phyloP scores from a whole-genome alignment of 345 rosid genomes.

The Euclidium syriacum region DNA sequence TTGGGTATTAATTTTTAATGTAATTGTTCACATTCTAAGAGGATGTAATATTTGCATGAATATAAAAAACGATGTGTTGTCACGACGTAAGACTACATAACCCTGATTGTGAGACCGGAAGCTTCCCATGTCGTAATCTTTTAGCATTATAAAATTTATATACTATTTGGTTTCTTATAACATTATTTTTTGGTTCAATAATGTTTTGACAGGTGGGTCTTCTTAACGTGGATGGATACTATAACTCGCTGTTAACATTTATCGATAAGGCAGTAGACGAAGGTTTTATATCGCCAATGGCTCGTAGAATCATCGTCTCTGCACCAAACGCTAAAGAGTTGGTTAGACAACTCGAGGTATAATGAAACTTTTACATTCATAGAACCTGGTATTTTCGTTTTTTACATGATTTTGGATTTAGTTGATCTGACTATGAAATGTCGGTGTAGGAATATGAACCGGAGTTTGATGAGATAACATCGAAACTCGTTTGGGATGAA shows the following conservation, averaged over 20 bases:
- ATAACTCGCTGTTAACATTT: conserved; percentile 75
- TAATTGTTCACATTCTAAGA: conserved; percentile 6
- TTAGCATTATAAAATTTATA: neutral
- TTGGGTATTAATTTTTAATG: neutral
- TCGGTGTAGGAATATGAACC: conserved; percentile 64
- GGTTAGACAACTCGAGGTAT: conserved; percentile 86
- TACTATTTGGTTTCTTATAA: neutral
- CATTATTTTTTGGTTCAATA: conserved; percentile 5
- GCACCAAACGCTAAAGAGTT: conserved; percentile 78
- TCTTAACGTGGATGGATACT: conserved; percentile 89
- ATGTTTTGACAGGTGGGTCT: conserved; percentile 70
- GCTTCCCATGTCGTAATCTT: conserved; percentile 32
- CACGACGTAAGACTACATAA: conserved; percentile 29
- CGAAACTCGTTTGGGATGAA: conserved; percentile 85
- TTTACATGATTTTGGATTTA: neutral
- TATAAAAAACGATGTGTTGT: conserved; percentile 25
- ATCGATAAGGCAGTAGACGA: conserved; percentile 93
- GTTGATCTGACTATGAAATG: neutral
- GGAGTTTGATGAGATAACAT: conserved; percentile 62
- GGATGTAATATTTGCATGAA: conserved; percentile 11
- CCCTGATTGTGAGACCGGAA: conserved; percentile 37
- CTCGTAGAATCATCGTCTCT: conserved; percentile 84
- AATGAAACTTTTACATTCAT: no score
- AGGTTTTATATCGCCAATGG: conserved; percentile 78
- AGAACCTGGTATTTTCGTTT: neutral